These are phyloP conservation scores for Truncatella angustata DNA, from an alignment of 2,329 filamentous ascomycete genomes.

Conservation along the genomic window DNA sequence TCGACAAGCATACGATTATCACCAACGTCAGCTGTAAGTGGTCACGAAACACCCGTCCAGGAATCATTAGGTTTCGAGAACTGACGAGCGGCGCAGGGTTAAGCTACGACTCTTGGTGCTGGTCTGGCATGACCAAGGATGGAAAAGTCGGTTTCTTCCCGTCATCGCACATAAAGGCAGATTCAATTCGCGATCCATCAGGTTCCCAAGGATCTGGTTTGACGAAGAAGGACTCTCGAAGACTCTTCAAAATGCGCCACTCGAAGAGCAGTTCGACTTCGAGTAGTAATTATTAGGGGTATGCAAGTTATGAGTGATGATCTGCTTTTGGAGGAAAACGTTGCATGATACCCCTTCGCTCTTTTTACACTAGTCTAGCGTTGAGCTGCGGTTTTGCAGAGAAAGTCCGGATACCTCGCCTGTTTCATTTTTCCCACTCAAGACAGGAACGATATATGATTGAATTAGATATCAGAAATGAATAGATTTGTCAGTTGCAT, in stretches of 20 bases:
- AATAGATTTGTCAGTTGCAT: neutral
- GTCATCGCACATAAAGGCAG: constrained; percentile 45
- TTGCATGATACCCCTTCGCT: neutral
- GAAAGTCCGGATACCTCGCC: too few species aligned
- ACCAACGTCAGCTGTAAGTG: constrained; percentile 49
- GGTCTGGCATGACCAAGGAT: constrained; percentile 51
- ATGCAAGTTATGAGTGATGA: neutral
- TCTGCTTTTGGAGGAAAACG: too few species aligned
- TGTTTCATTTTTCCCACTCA: neutral
- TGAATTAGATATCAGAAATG: too few species aligned
- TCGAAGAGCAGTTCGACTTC: constrained; percentile 1
- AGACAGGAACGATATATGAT: too few species aligned
- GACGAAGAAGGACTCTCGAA: constrained; percentile 1
- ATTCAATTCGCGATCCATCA: constrained; percentile 39
- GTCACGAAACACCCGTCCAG: neutral
- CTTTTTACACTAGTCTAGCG: too few species aligned
- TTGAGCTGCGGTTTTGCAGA: too few species aligned
- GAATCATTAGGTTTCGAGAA: neutral
- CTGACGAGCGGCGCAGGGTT: constrained; percentile 31
- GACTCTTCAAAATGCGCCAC: constrained; percentile 3
- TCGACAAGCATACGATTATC: constrained; percentile 49
- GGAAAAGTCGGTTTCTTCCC: constrained; percentile 55
- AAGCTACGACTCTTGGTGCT: constrained; percentile 53
- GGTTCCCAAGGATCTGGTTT: constrained; percentile 18
- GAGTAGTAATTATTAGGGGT: neutral